A percentile compares a stretch with the other conserved stretches of the same genome.
Evolutionary conservation across 2,329 filamentous ascomycete species (phyloP).

Genomic region (Fusarium stilboides): DNA sequence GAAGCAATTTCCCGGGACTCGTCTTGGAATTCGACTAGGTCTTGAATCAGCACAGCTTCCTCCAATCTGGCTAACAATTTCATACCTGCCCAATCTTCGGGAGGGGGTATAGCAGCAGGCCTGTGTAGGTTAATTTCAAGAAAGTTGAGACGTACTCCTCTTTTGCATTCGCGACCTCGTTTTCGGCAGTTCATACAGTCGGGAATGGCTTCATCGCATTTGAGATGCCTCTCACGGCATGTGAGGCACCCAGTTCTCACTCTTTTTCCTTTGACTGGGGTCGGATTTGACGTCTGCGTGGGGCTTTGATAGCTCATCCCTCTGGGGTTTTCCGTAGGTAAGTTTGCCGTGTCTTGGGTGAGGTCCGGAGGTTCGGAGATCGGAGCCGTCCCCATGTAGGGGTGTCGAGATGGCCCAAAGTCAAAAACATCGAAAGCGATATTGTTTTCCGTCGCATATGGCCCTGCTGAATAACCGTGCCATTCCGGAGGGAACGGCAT

Average conservation of each 20-base stretch:
- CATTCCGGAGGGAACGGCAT: slow-evolving; percentile 32
- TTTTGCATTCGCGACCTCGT: slow-evolving; percentile 87
- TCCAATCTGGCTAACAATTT: background rate
- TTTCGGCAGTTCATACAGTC: slow-evolving; percentile 86
- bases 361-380: slow-evolving; percentile 27
- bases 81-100: slow-evolving; percentile 48
- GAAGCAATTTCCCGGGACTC: slow-evolving; percentile 92
- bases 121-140: slow-evolving; percentile 84
- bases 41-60: slow-evolving; percentile 22
- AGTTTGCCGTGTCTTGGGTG: slow-evolving; percentile 15
- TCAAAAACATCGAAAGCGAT: slow-evolving; percentile 16
- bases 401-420: slow-evolving; percentile 18
- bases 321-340: slow-evolving; percentile 25
- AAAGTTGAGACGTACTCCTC: slow-evolving; percentile 90
- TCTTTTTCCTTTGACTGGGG: slow-evolving; percentile 70
- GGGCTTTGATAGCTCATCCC: slow-evolving; percentile 29
- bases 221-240: slow-evolving; percentile 89
- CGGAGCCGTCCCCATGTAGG: slow-evolving; percentile 14
- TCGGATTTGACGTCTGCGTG: slow-evolving; percentile 23
- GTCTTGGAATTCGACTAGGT: slow-evolving; percentile 82
- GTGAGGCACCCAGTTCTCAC: slow-evolving; percentile 93
- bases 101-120: slow-evolving; percentile 67
- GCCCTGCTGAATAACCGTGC: slow-evolving; percentile 30
- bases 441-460: slow-evolving; percentile 17
- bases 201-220: slow-evolving; percentile 84